phyloP scores from a whole-genome alignment of 345 rosid genomes.

The Eucalyptus regnans region DNA sequence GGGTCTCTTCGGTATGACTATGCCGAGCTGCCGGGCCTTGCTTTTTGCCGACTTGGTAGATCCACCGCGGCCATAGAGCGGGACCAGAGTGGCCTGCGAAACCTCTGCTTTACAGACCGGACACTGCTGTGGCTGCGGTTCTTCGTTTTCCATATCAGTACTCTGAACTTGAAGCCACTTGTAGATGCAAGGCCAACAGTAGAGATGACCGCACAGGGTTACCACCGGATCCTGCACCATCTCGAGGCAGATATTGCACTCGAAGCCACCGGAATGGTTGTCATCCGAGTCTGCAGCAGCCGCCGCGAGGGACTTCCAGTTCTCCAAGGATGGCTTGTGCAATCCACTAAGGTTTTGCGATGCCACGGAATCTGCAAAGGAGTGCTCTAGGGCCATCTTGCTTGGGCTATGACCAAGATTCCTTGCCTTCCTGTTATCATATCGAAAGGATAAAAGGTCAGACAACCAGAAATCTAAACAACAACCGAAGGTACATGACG shows the following conservation, averaged over 20 bases:
- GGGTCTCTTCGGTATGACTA: conserved; percentile 12
- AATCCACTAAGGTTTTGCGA: neutral
- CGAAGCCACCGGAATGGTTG: conserved; percentile 5
- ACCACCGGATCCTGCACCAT: conserved; percentile 83
- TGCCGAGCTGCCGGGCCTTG: conserved; percentile 9
- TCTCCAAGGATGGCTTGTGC: neutral
- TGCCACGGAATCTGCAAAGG: neutral
- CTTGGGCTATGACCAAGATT: neutral
- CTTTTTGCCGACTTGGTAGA: neutral
- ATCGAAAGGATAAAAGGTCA: neutral
- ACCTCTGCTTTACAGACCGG: conserved; percentile 37
- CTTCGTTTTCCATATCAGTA: conserved; percentile 9
- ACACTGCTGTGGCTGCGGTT: conserved; percentile 12
- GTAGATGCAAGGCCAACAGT: conserved; percentile 97
- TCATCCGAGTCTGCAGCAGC: neutral
- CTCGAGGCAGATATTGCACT: conserved; percentile 73
- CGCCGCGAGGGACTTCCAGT: conserved; percentile 2
- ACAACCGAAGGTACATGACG: neutral
- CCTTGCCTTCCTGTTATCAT: neutral
- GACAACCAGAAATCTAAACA: neutral
- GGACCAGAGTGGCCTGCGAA: conserved; percentile 20
- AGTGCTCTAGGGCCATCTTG: conserved; percentile 9
- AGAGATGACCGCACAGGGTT: conserved; percentile 91
- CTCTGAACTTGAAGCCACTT: conserved; percentile 69
- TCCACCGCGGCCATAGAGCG: conserved; percentile 30